Evolutionary conservation across 805 yeast species (phyloP).

Genomic region (Candida corydali): DNA sequence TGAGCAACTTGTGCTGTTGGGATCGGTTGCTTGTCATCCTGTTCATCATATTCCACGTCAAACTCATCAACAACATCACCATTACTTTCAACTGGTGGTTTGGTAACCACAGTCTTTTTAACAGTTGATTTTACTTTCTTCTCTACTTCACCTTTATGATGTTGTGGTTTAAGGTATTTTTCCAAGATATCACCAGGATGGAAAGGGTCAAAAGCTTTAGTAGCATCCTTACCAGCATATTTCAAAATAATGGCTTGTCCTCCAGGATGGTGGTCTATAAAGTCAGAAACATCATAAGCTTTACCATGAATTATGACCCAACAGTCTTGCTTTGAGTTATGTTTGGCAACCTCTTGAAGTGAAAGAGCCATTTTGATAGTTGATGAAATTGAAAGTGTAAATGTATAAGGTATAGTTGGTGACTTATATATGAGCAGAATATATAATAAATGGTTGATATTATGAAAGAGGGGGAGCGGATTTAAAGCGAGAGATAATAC

Average conservation of each 20-base stretch:
- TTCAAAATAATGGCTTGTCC: constrained; percentile 52
- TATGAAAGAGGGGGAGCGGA: too few relatives aligned
- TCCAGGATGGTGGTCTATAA: constrained; percentile 58
- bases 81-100: not conserved
- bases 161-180: constrained; percentile 50
- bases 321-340: constrained; percentile 57
- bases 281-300: constrained; percentile 73
- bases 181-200: constrained; percentile 87
- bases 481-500: too few relatives aligned
- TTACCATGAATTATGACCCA: constrained; percentile 83
- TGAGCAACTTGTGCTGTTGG: constrained; percentile 12
- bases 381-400: not conserved
- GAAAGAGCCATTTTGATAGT: constrained; percentile 12
- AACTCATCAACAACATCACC: constrained; percentile 27
- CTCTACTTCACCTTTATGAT: constrained; percentile 34
- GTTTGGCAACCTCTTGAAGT: constrained; percentile 36
- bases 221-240: constrained; percentile 55
- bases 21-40: constrained; percentile 27
- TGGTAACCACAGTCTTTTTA: not conserved
- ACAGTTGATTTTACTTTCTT: constrained; percentile 5
- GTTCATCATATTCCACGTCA: constrained; percentile 42
- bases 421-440: too few relatives aligned
- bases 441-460: too few relatives aligned
- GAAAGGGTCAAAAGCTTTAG: constrained; percentile 79
- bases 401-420: too few relatives aligned